Evolutionary conservation across 441 rosid species (phyloP).

Genomic region (Sinapis alba): DNA sequence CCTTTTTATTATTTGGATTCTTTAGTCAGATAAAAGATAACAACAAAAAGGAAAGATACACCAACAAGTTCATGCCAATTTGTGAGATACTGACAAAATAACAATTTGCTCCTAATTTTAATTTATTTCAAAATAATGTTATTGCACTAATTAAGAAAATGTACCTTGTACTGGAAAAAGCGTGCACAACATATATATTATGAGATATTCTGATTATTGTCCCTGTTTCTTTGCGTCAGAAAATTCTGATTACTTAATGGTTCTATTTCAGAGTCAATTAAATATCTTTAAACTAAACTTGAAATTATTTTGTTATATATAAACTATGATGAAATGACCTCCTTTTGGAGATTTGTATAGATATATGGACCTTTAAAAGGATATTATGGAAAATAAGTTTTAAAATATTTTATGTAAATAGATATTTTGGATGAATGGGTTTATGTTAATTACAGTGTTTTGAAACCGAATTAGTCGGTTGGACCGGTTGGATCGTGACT

Average conservation of each 20-base stretch:
- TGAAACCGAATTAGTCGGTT: too few relatives aligned
- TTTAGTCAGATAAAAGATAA: background rate
- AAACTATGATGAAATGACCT: background rate
- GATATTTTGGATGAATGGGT: too few relatives aligned
- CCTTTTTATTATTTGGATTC: conserved; percentile 17
- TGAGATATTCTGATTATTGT: background rate
- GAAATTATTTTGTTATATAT: background rate
- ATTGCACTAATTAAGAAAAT: background rate
- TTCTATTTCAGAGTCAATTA: background rate
- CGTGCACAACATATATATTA: background rate
- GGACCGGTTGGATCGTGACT: too few relatives aligned
- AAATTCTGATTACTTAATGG: background rate
- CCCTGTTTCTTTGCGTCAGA: background rate
- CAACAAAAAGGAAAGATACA: background rate
- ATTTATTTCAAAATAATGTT: background rate
- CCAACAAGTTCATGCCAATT: conserved; percentile 25
- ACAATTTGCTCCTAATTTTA: background rate
- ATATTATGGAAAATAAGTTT: background rate
- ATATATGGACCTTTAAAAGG: background rate
- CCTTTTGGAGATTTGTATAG: background rate
- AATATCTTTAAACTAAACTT: background rate
- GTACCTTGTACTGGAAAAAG: conserved; percentile 13
- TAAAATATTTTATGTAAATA: background rate
- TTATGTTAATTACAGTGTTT: too few relatives aligned
- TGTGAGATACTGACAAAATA: conserved; percentile 24